A percentile compares a stretch with the other conserved stretches of the same genome.
Conservation (phyloP, 2,329 filamentous ascomycete species). For the Penicillium sp. region DNA sequence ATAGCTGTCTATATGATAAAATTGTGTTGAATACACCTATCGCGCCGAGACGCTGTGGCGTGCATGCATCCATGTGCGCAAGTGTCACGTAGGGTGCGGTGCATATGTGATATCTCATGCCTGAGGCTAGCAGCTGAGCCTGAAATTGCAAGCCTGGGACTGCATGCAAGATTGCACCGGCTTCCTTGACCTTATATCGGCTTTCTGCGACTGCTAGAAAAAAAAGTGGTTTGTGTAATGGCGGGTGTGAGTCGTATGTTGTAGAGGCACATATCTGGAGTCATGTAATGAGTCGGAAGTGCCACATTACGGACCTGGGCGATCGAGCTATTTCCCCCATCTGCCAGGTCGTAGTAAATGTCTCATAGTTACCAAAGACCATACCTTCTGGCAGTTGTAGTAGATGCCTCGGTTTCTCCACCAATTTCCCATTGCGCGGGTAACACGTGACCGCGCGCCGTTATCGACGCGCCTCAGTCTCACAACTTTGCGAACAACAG, state of each 20-base stretch:
- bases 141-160: background rate
- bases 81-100: background rate
- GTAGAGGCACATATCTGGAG: background rate
- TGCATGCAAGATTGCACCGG: no score
- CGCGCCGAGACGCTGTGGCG: background rate
- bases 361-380: no score
- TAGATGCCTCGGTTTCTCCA: background rate
- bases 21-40: background rate
- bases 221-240: background rate
- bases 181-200: background rate
- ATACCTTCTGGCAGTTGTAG: background rate
- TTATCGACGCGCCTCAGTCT: slow-evolving; percentile 8
- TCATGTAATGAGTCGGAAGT: background rate
- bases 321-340: no score
- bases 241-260: background rate
- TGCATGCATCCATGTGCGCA: background rate
- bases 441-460: slow-evolving; percentile 14
- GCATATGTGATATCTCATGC: background rate
- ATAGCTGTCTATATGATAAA: background rate
- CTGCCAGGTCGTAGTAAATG: background rate
- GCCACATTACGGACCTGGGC: background rate
- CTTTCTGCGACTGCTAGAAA: background rate
- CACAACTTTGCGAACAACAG: slow-evolving; percentile 5
- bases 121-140: background rate
- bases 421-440: background rate